Evolutionary conservation across 257 asterid species (phyloP).

Genomic region (Nicotiana attenuata): DNA sequence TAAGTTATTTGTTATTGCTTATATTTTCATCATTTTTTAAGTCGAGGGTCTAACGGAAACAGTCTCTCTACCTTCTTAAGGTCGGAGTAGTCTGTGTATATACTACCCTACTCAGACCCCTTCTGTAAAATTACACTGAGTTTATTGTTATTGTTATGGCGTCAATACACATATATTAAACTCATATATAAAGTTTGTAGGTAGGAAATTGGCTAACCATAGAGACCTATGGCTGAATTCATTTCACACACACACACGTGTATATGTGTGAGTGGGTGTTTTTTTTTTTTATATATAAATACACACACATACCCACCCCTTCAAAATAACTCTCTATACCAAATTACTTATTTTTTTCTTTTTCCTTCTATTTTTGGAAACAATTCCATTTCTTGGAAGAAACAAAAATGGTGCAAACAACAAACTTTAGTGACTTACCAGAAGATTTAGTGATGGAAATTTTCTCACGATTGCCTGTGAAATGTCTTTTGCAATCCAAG

Average conservation of each 20-base stretch:
- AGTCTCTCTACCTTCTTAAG: no score
- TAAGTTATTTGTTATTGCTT: no score
- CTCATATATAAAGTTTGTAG: background rate
- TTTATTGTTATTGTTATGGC: no score
- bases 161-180: no score
- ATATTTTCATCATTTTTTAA: no score
- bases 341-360: background rate
- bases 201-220: background rate
- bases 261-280: background rate
- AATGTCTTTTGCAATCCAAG: slow-evolving; percentile 30
- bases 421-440: slow-evolving; percentile 12
- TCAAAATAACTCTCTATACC: background rate
- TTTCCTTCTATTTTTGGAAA: background rate
- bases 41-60: no score
- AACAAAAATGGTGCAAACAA: background rate
- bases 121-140: no score
- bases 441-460: slow-evolving; percentile 35
- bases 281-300: background rate
- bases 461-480: slow-evolving; percentile 28
- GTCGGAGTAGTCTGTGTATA: no score
- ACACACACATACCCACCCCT: background rate
- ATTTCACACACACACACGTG: background rate
- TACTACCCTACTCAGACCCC: no score
- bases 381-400: background rate
- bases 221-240: background rate